Conservation (phyloP, 805 yeast species). For the Suhomyces sp. region DNA sequence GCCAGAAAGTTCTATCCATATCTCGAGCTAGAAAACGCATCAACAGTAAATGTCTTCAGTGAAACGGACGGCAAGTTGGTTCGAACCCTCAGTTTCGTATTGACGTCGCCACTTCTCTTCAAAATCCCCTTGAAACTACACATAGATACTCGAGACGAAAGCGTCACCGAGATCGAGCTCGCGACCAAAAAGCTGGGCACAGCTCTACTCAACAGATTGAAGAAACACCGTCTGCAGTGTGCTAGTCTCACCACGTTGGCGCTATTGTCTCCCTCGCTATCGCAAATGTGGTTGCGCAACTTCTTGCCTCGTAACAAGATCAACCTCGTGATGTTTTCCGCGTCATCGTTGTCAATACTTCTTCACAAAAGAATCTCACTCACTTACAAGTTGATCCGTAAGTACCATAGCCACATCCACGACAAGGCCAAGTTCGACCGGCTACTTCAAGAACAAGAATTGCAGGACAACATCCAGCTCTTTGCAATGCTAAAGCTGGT, state of each 20-base stretch:
- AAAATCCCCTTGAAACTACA: conserved; percentile 14
- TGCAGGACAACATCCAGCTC: conserved; percentile 13
- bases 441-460: conserved; percentile 11
- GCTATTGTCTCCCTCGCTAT: conserved; percentile 23
- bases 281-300: conserved; percentile 15
- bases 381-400: conserved; percentile 19
- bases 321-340: conserved; percentile 28
- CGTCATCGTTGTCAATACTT: conserved; percentile 29
- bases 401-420: conserved; percentile 13
- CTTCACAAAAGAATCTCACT: conserved; percentile 21
- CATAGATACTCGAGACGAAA: conserved; percentile 14
- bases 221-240: neutral
- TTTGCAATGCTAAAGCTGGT: conserved; percentile 21
- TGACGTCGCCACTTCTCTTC: conserved; percentile 22
- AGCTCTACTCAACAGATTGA: neutral
- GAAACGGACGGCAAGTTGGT: conserved; percentile 8
- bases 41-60: conserved; percentile 11
- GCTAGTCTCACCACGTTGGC: conserved; percentile 10
- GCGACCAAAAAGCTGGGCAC: neutral
- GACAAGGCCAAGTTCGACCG: conserved; percentile 10
- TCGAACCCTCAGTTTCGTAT: conserved; percentile 14
- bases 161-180: neutral
- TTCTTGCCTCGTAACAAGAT: conserved; percentile 26
- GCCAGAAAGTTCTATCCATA: conserved; percentile 25
- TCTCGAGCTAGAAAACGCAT: conserved; percentile 16